phyloP scores from a whole-genome alignment of 2,329 filamentous ascomycete species.

The Hypoxylon sp. region DNA sequence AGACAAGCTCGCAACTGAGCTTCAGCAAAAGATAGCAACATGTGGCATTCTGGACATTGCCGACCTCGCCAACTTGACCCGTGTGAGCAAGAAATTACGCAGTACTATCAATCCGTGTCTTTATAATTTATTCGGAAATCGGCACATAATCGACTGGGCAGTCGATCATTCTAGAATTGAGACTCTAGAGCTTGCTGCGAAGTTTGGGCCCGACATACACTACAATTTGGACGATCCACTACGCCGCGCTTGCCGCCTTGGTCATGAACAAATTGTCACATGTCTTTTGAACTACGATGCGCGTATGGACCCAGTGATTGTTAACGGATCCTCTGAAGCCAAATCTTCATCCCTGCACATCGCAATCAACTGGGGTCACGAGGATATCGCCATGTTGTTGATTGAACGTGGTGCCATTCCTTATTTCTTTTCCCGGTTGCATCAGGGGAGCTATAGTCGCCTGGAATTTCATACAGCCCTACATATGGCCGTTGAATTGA shows the following conservation, averaged over 20 bases:
- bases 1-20: not conserved
- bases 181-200: not conserved
- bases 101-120: not conserved
- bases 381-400: slow-evolving; percentile 2
- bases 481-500: not conserved
- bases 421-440: not conserved
- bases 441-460: too few relatives aligned
- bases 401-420: slow-evolving; percentile 7
- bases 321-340: not conserved
- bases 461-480: slow-evolving; percentile 5
- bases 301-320: not conserved
- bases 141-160: not conserved
- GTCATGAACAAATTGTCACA: not conserved
- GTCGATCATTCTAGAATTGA: not conserved
- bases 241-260: not conserved
- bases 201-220: not conserved
- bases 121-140: not conserved
- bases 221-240: not conserved
- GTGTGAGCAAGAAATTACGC: not conserved
- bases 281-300: slow-evolving; percentile 10
- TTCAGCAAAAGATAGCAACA: not conserved
- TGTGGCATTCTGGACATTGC: not conserved
- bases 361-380: not conserved
- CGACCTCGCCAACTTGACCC: not conserved
- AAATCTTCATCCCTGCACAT: not conserved